Base-by-base conservation (phyloP, 2,329 filamentous ascomycete genomes). In the Lachnellula willkommii region DNA sequence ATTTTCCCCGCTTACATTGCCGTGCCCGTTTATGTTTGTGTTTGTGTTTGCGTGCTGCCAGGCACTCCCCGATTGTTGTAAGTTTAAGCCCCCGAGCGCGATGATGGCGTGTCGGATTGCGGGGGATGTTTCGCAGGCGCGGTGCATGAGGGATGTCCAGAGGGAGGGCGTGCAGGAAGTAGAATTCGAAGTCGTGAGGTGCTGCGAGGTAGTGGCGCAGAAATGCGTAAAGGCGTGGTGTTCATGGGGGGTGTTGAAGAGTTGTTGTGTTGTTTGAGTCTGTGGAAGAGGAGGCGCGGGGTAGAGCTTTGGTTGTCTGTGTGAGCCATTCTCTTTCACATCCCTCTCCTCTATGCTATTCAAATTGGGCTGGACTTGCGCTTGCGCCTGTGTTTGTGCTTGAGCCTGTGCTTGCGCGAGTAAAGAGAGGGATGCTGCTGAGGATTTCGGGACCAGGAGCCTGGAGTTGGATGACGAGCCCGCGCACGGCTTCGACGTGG, bases 151-250 rank as follows among this genome's bases (percentile, higher is more conserved):
- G 5, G 51, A 36, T 4, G 46, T 58, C 62, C 60, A 64, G 20
- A 60, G 32, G 11, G 58, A 55, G 2, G 53, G 40, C 4, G 54
- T 51, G 17, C 56, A 55, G 2, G 53, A 42, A 9, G 47, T 32
- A 3, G 9, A 32, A 32, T 32, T 32, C 28, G 28, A 32, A 32
- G 9, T 32, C 28, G 28, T 9, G 3, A 32, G 28, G 28, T 32
- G 28, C 1, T 50, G 24, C 35, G 56, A 60, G 15, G 60, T 64
- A 7, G 54, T 43, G 9, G 46, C 35, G 51, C 60, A 60, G 42
- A 64, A 64, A 4, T 48, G 54, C 24, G 59, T 57, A 36, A 64
- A 63, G 5, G 53, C 52, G n/a, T 58, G 53, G 36, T 59, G 53
- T 45, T 65, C 60, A 17, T 57, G 55, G 3, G 55, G 55, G 12